These are phyloP conservation scores for Picochlorum sp. DNA, from an alignment of 139 green algal species.

Conservation along the genomic window DNA sequence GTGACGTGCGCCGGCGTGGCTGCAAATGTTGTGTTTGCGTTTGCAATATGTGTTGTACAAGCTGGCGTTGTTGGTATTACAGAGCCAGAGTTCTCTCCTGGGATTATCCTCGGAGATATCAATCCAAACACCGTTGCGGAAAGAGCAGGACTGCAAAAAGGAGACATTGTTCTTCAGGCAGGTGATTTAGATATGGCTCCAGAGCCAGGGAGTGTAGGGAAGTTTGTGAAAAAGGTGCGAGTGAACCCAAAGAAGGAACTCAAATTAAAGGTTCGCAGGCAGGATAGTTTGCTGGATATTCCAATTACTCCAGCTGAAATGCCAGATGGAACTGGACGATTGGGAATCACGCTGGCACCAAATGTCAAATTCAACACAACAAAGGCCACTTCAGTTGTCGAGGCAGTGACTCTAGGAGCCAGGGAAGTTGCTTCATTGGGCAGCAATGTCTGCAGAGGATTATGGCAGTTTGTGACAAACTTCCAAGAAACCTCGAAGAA, in stretches of 20 bases:
- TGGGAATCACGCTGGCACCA: conserved; percentile 77
- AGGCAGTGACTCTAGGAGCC: conserved; percentile 4
- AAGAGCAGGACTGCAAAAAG: conserved; percentile 49
- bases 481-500: conserved; percentile 44
- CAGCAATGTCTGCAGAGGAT: conserved; percentile 31
- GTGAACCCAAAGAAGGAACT: conserved; percentile 30
- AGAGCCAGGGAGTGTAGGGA: conserved; percentile 18
- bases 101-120: conserved; percentile 63
- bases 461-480: conserved; percentile 68
- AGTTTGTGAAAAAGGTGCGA: conserved; percentile 59
- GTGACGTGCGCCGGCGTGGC: conserved; percentile 90
- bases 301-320: conserved; percentile 22
- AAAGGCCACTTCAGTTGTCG: not conserved
- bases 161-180: conserved; percentile 71
- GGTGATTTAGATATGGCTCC: conserved; percentile 35
- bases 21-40: conserved; percentile 88
- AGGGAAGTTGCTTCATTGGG: conserved; percentile 10
- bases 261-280: conserved; percentile 18
- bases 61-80: conserved; percentile 60
- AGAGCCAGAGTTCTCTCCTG: conserved; percentile 54
- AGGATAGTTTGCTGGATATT: conserved; percentile 23
- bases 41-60: conserved; percentile 73
- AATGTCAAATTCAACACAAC: conserved; percentile 38
- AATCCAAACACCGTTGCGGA: conserved; percentile 38
- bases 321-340: conserved; percentile 60